Conservation (phyloP, 306 rosid species). For the Quercus wislizeni region DNA sequence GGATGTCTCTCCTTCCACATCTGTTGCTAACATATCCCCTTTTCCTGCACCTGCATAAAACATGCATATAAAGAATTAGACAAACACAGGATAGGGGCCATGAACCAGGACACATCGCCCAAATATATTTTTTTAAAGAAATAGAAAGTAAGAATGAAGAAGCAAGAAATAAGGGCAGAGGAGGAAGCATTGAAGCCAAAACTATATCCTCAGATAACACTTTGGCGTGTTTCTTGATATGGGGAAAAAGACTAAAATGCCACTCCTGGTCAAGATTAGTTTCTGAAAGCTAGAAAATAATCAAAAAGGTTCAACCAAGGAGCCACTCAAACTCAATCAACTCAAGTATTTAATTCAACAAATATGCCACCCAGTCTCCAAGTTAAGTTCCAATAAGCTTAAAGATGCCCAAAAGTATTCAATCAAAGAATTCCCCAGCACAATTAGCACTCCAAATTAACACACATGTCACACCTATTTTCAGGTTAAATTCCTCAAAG, state of each 20-base stretch:
- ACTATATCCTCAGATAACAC: neutral
- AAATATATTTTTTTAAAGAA: neutral
- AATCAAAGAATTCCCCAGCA: neutral
- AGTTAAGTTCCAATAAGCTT: neutral
- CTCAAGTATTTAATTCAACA: neutral
- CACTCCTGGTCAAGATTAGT: neutral
- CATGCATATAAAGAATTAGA: constrained; percentile 14
- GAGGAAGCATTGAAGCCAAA: neutral
- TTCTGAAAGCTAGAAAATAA: neutral
- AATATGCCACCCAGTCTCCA: neutral
- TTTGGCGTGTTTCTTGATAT: neutral
- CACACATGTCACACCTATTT: neutral
- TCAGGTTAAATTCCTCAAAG: neutral
- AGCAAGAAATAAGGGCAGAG: neutral
- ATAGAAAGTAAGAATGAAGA: neutral
- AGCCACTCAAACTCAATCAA: neutral
- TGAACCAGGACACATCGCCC: neutral
- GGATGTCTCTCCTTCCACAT: constrained; percentile 44
- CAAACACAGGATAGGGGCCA: neutral
- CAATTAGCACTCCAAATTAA: neutral
- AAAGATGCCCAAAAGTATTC: neutral
- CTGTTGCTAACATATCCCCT: constrained; percentile 40
- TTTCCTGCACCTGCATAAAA: constrained; percentile 58
- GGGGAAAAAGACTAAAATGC: neutral
- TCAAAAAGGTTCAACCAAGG: neutral